Percentiles rank a stretch among this genome's conserved stretches.
Evolutionary conservation across 202 grass and related monocot species (phyloP).

Genomic region (Setaria italica): DNA sequence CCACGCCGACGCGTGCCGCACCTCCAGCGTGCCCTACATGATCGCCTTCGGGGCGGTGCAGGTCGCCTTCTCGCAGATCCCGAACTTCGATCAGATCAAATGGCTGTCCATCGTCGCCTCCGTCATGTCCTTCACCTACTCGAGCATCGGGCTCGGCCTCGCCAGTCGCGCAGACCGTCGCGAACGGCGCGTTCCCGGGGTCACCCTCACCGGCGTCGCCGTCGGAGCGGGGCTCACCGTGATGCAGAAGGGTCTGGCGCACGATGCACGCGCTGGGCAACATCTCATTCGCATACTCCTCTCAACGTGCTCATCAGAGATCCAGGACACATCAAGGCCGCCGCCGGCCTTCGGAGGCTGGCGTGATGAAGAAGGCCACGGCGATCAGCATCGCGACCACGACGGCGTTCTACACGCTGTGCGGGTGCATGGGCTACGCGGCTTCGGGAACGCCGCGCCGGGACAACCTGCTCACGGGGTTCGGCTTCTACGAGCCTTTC

Average conservation of each 20-base stretch:
- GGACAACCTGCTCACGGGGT: slow-evolving; percentile 67
- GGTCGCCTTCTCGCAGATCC: slow-evolving; percentile 57
- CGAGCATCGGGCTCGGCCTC: too few relatives aligned
- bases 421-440: slow-evolving; percentile 75
- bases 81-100: too few relatives aligned
- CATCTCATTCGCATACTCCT: slow-evolving; percentile 77
- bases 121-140: too few relatives aligned
- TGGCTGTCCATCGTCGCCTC: too few relatives aligned
- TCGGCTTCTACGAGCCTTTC: slow-evolving; percentile 56
- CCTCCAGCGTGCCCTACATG: slow-evolving; percentile 57
- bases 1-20: slow-evolving; percentile 49
- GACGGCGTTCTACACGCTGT: slow-evolving; percentile 64
- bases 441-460: slow-evolving; percentile 66
- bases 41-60: slow-evolving; percentile 55
- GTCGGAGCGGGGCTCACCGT: too few relatives aligned
- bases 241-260: too few relatives aligned
- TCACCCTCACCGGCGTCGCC: too few relatives aligned
- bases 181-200: too few relatives aligned
- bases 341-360: slow-evolving; percentile 64
- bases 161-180: too few relatives aligned
- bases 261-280: not conserved
- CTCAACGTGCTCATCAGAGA: slow-evolving; percentile 73
- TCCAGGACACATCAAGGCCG: slow-evolving; percentile 75
- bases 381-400: too few relatives aligned
- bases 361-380: slow-evolving; percentile 70